Base-by-base conservation (phyloP, 2,329 filamentous ascomycete species). In the Aspergillus neoniger region DNA sequence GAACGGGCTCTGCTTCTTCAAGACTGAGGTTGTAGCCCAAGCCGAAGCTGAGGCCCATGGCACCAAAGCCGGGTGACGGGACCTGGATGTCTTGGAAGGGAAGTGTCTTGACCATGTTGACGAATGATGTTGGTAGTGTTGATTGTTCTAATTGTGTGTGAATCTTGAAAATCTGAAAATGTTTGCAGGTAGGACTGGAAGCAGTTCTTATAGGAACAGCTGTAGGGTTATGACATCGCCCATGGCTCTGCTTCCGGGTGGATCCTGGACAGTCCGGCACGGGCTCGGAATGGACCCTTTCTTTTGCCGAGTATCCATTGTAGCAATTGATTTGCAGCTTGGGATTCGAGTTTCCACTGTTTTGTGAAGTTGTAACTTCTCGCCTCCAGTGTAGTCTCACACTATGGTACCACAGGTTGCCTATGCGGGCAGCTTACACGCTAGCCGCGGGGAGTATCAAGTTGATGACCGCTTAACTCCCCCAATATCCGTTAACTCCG, bases 41-140 rank as follows among this genome's bases (percentile, higher is more conserved):
- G 2, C 75, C 79, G 58, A 77, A 79, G 62, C 74, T 81, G 14
- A 83, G 65, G 9, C 82, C 82, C 81, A 83, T 83, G 12, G 80
- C 80, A 23, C 82, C 81, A 57, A 83, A 83, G 55, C 80, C 81
- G 1, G 80, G 80, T 4, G 66, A 65, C 3, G 77, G 74, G 10
- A 82, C 77, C 41, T 78, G 60, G 32, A 76, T 68, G 57, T 76
- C 67, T 17, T 64, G 67, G 54, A 82, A 81, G 3, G 73, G 72
- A 49, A 81, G 65, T 62, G 77, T 77, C 55, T 79, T 75, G 61
- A 77, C 77, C 78, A 81, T 76, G 8, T 62, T 70, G 41, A 21
- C 19, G 19, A 23, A 4, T 12, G 14, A 7, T 44, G 4, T 44
- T 6, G 19, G 3, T 14, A 14, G 41, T 21, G 12, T 4, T 23